Conservation (phyloP, 805 yeast species). For the Pichia scutulata region DNA sequence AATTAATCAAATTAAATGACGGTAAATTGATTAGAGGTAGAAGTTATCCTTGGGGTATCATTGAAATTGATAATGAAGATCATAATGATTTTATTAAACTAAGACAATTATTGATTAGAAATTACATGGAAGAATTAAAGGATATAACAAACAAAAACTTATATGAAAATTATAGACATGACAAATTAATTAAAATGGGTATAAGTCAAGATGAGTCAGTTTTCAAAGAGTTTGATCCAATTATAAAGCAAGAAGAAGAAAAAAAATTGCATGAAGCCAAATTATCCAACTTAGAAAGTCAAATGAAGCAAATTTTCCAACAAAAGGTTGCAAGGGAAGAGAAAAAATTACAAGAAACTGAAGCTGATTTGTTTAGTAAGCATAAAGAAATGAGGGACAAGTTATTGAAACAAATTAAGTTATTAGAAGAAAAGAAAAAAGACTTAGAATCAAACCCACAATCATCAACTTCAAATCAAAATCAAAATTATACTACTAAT, state of each 20-base stretch:
- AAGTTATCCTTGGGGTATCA: slow-evolving; percentile 93
- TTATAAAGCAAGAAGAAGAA: slow-evolving; percentile 88
- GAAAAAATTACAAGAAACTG: slow-evolving; percentile 92
- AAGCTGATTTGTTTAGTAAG: slow-evolving; percentile 89
- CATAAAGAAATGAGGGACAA: slow-evolving; percentile 98
- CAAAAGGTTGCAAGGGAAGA: slow-evolving; percentile 96
- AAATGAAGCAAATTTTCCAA: slow-evolving; percentile 94
- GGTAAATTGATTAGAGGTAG: slow-evolving; percentile 87
- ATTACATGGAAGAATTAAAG: slow-evolving; percentile 87
- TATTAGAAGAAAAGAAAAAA: slow-evolving; percentile 84
- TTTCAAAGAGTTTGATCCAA: slow-evolving; percentile 93
- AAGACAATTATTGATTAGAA: slow-evolving; percentile 82
- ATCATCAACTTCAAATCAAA: slow-evolving; percentile 5
- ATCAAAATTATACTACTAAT: too few species aligned
- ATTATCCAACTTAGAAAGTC: slow-evolving; percentile 87
- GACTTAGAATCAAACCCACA: slow-evolving; percentile 57
- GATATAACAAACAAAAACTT: slow-evolving; percentile 70
- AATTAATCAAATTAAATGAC: slow-evolving; percentile 57
- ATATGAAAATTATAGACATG: slow-evolving; percentile 86
- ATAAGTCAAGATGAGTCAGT: slow-evolving; percentile 87
- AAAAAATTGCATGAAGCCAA: slow-evolving; percentile 89
- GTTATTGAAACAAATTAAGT: slow-evolving; percentile 76
- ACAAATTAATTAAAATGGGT: slow-evolving; percentile 73
- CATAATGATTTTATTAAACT: slow-evolving; percentile 88
- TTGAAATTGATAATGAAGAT: slow-evolving; percentile 90